Evolutionary conservation across 768 basidiomycete genomes (phyloP).

Genomic region (Lentinus brumalis): DNA sequence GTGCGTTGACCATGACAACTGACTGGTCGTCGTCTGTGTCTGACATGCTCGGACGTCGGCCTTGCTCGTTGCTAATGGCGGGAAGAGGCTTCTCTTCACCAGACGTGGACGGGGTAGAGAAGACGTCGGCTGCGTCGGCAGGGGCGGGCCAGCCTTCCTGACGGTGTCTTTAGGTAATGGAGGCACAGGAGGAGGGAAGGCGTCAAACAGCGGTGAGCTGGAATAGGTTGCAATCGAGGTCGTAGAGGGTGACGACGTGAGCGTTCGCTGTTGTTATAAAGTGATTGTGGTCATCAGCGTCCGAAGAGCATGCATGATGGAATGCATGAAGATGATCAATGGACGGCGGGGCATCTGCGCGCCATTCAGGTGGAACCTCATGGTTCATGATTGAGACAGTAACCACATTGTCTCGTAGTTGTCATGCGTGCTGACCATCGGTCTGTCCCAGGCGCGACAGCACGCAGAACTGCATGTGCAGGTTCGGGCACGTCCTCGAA

Average conservation of each 20-base stretch:
- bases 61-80: constrained; percentile 43
- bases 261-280: constrained; percentile 21
- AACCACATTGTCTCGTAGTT: no score
- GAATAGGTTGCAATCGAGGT: constrained; percentile 26
- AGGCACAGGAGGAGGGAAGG: constrained; percentile 44
- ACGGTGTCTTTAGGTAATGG: constrained; percentile 41
- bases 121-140: constrained; percentile 54
- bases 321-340: constrained; percentile 1
- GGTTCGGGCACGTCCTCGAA: no score
- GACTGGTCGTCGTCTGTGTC: constrained; percentile 51
- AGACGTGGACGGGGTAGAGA: constrained; percentile 33
- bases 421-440: no score
- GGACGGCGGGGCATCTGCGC: no score
- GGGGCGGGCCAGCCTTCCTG: constrained; percentile 6
- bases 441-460: no score
- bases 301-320: neutral
- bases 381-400: no score
- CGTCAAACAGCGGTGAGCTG: constrained; percentile 38
- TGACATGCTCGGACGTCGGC: constrained; percentile 34
- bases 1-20: constrained; percentile 56
- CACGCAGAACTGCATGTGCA: no score
- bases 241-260: constrained; percentile 27
- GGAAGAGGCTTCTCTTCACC: constrained; percentile 66
- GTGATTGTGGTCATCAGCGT: neutral
- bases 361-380: no score